Evolutionary conservation across 352 stramenopile genomes (phyloP), one percentile per base, ranked within the genome.

Genomic region (Globisporangium recalcitrans): DNA sequence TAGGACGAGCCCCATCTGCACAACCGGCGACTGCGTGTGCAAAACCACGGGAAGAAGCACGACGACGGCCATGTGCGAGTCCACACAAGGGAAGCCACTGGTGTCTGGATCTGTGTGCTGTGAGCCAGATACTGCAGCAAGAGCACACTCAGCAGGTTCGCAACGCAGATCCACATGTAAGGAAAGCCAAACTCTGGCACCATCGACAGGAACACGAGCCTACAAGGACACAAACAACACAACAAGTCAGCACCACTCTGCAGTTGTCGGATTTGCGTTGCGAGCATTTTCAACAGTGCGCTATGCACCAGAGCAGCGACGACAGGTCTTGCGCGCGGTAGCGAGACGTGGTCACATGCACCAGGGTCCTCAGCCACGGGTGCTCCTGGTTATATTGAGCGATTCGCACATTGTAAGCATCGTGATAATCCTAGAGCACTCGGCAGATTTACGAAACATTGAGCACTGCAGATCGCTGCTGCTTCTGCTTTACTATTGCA

Each of bases 31-130:
- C 31, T 70, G 29, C 1, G 69, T 73, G 64, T 89, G 62, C 2
- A 85, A 58, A 47, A 87, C 69, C 1, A 79, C 72, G 4, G 83
- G 81, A 9, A 87, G 58, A 42, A 91, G 63, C 55, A 91, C 77
- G 14, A 91, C 81, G 0, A 91, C 63, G 10, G 77, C 60, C 80
- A 93, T 90, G 72, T 93, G 84, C 29, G 71, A 76, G 70, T 93
- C 82, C 4, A 93, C 70, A 34, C 82, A 93, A 0, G 82, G 68
- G 52, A 52, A 74, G 24, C 63, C 63, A 13, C 29, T 9, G 4
- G 63, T 68, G 56, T 68, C 63, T 0, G 63, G 63, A 14, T 68
- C 63, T 4, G 44, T 48, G 27, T 54, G 34, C 24, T 69, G 1
- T 77, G 21, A 0, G 72, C 65, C 40, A 82, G 21, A 49, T 73